Base-by-base conservation (phyloP, 2,329 filamentous ascomycete species). In the Fonsecaea multimorphosa region DNA sequence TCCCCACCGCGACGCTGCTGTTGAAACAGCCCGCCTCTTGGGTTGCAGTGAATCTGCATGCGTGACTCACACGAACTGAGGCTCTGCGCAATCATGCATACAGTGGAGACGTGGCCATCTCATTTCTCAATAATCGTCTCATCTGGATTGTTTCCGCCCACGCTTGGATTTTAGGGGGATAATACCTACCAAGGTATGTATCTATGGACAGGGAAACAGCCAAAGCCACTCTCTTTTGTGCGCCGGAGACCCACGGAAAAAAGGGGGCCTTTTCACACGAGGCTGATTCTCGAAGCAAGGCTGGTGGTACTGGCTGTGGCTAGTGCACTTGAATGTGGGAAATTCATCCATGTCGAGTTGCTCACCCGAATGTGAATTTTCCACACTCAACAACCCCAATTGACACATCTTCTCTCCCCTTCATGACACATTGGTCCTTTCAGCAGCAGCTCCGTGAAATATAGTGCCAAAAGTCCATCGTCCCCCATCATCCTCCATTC, bases 41-140 rank as follows among this genome's bases (percentile, higher is more conserved):
- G 44, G 44, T 49, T 49, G 44, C 44, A 49, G 44, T 24, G 44
- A 49, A 49, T 49, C 19, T 49, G 44, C 44, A 49, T 49, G 19
- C 24, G 44, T 49, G 44, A 49, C 44, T 49, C 44, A 49, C 44
- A 49, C 44, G 11, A 49, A 24, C 44, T 49, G 44, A 49, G 44
- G 44, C 44, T 49, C 44, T 49, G 44, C 44, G 44, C 44, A 11
- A 49, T 49, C 44, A 49, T 49, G 44, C 44, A 49, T 49, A 49
- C n/a, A 12, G 44, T 49, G 44, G 44, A 49, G 44, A 49, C 22
- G 19, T 49, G 44, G 44, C 44, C 19, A 16, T 49, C 29, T 19
- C 22, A 5, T 44, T 6, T 19, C 38, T 19, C 38, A 19, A 44
- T 44, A 22, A 44, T 44, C 16, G 34, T 38, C 14, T 44, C 38